Base-by-base conservation (phyloP, 2,329 filamentous ascomycete species). In the Orbilia blumenaviensis region DNA sequence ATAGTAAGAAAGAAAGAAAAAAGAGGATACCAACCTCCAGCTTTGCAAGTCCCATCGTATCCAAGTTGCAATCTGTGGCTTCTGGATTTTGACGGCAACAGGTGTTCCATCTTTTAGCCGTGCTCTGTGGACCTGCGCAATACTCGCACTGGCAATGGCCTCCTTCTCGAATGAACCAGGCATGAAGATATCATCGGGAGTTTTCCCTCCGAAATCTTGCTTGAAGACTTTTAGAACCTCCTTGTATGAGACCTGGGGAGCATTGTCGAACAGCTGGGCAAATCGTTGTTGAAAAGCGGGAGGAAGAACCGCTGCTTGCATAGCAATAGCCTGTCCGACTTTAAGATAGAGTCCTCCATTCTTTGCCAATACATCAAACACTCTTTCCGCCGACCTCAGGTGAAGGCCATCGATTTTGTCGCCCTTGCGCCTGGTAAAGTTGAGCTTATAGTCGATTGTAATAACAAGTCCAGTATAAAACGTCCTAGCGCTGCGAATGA, bases 261-360 rank as follows among this genome's bases (percentile, higher is more conserved):
- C 95, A 84, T 98, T 94, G 82, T 98, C 95, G 82, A 98, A 99
- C 93, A 99, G 97, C 81, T 91, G 88, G 21, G 91, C 87, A 82
- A 99, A 99, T 93, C 97, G 98, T 81, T 90, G 90, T 85, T 97
- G 93, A 80, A 98, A 98, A 83, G 97, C 93, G 0, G 94, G 92
- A 25, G 95, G 95, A 77, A 99, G 84, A 25, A 98, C 90, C 0
- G 94, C 94, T 79, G 92, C 94, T 86, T 99, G 95, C 95, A 98
- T 98, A 12, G 94, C 95, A 79, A 99, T 94, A 3, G 95, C 95
- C 85, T 99, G 95, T 0, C 95, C 95, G 72, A 99, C 97, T 86
- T 99, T 99, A 81, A 98, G 86, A 82, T 98, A 99, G 16, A 99
- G 84, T 0, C 95, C 95, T 75, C 95, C 94, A 86, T 99, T 99